phyloP scores from a whole-genome alignment of 2,329 filamentous ascomycete species.

The Pseudogymnoascus sp. region DNA sequence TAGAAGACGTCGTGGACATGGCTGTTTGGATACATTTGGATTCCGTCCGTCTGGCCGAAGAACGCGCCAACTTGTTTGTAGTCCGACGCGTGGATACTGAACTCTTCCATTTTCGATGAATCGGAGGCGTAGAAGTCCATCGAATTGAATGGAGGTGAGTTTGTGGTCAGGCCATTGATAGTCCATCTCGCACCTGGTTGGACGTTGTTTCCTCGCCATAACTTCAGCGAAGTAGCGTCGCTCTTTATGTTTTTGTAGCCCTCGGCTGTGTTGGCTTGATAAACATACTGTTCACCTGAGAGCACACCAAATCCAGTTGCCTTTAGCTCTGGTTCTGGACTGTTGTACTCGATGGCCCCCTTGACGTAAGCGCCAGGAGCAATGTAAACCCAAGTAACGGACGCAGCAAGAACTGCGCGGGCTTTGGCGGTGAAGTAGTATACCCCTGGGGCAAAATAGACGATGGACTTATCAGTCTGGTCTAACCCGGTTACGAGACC shows the following conservation, averaged over 20 bases:
- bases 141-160: constrained; percentile 32
- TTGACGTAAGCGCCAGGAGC: constrained; percentile 33
- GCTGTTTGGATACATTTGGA: constrained; percentile 29
- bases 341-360: constrained; percentile 30
- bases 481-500: constrained; percentile 22
- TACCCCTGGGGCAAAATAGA: constrained; percentile 23
- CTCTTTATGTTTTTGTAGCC: constrained; percentile 26
- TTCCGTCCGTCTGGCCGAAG: constrained; percentile 33
- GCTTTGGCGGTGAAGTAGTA: constrained; percentile 18
- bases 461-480: constrained; percentile 15
- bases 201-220: constrained; percentile 26
- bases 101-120: constrained; percentile 16
- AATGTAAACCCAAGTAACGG: constrained; percentile 22
- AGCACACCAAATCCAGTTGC: constrained; percentile 32
- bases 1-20: constrained; percentile 31
- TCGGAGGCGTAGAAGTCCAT: constrained; percentile 27
- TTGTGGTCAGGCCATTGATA: constrained; percentile 27
- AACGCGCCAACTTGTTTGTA: constrained; percentile 36
- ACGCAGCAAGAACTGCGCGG: constrained; percentile 18
- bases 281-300: constrained; percentile 34
- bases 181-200: constrained; percentile 23
- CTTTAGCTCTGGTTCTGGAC: constrained; percentile 21
- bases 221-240: constrained; percentile 26
- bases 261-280: constrained; percentile 30
- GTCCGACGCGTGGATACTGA: constrained; percentile 26